Evolutionary conservation across 2,329 filamentous ascomycete species (phyloP).

Genomic region (Microcyclospora tardicrescens): DNA sequence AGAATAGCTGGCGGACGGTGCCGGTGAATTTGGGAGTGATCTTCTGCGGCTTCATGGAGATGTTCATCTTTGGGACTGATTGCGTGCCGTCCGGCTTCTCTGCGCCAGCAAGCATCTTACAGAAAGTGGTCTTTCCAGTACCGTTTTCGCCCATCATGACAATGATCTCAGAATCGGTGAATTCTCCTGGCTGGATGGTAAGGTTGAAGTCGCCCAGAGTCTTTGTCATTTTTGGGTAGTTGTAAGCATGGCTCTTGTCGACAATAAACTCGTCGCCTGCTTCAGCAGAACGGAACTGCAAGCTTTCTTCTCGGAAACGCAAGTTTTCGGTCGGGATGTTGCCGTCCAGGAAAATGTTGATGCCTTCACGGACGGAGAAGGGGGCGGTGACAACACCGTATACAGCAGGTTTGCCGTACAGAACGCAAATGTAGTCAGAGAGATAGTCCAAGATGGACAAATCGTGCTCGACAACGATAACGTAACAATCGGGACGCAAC

Average conservation of each 20-base stretch:
- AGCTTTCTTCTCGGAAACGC: slow-evolving; percentile 91
- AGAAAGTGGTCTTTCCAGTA: slow-evolving; percentile 98
- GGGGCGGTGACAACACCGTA: slow-evolving; percentile 97
- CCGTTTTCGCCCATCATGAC: slow-evolving; percentile 99
- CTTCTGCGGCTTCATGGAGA: slow-evolving; percentile 98
- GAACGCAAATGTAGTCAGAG: slow-evolving; percentile 93
- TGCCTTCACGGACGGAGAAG: slow-evolving; percentile 91
- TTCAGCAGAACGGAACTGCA: slow-evolving; percentile 90
- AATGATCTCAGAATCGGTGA: slow-evolving; percentile 96
- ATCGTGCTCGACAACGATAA: slow-evolving; percentile 99
- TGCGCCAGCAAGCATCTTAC: slow-evolving; percentile 84
- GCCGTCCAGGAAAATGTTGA: slow-evolving; percentile 98
- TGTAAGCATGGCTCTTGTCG: slow-evolving; percentile 74
- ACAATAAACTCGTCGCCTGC: slow-evolving; percentile 75
- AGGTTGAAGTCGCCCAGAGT: slow-evolving; percentile 81
- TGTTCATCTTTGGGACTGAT: slow-evolving; percentile 83
- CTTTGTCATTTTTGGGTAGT: slow-evolving; percentile 85
- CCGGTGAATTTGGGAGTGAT: slow-evolving; percentile 97
- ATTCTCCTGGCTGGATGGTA: slow-evolving; percentile 65
- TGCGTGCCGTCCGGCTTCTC: slow-evolving; percentile 74
- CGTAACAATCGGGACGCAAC: slow-evolving; percentile 77
- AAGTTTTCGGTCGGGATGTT: slow-evolving; percentile 97
- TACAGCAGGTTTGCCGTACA: slow-evolving; percentile 88
- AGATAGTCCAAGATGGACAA: slow-evolving; percentile 96
- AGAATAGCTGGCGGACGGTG: slow-evolving; percentile 93